Base-by-base conservation (phyloP, 1,284 basidiomycete species). In the Pseudozyma sp. region DNA sequence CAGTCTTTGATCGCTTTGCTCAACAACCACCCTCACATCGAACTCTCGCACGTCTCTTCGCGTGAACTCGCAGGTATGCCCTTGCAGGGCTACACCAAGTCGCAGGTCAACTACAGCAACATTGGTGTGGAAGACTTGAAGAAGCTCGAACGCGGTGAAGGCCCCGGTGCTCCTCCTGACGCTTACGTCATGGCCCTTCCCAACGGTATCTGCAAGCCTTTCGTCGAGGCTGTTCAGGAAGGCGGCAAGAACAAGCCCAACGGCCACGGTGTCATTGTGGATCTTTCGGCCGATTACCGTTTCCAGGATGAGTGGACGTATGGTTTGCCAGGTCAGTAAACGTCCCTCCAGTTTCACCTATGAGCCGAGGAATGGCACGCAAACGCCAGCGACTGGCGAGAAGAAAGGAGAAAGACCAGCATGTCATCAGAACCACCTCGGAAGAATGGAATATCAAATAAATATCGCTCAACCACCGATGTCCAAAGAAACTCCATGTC, bases 271-370 rank as follows among this genome's bases (percentile, higher is more conserved):
- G 72, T 66, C 13, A 77, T 99, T 55, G 92, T 99, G 51, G 96
- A 99, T 85, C 87, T 99, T 71, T 90, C 93, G 78, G 97, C 96
- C 45, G 96, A 99, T 87, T 95, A 95, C 86, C 88, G 96, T 66
- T 99, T 99, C 85, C 94, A 97, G 88, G 88, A 91, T 51, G 91
- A 89, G 53, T 99, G 96, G 96, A 93, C 92, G 70, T 99, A 99
- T 85, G 96, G 96, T 80, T 90, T 99, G 87, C 96, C 97, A 87
- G 96, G 97, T 99, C 90, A 93, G 95, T 84, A 76, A 57, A n/a
- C 16, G 9, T 12, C n/a, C 42, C 44, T 40, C n/a, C n/a, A n/a
- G n/a, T n/a, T n/a, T n/a, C n/a, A n/a, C n/a, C n/a, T n/a, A n/a
- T n/a, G n/a, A n/a, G 25, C 25, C 25, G 25, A 31, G 25, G 25